Evolutionary conservation across 768 basidiomycete genomes (phyloP).

Genomic region (Boletus rex-veris): DNA sequence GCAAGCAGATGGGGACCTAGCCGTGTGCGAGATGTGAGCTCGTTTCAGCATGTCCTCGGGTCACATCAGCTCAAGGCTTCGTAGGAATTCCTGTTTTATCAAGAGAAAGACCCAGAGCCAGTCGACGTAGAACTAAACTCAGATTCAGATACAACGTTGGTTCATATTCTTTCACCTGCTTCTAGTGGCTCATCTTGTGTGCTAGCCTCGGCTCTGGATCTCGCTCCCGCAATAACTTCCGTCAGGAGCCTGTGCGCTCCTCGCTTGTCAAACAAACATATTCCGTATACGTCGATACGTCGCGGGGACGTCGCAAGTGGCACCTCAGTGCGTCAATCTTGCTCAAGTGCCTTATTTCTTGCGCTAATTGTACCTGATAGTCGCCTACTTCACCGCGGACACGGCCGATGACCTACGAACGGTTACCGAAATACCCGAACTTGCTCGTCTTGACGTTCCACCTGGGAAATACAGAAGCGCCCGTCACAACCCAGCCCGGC

Average conservation of each 20-base stretch:
- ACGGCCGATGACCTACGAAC: constrained; percentile 53
- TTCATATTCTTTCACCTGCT: constrained; percentile 2
- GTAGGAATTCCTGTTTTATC: constrained; percentile 76
- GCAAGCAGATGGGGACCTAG: constrained; percentile 67
- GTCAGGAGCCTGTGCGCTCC: constrained; percentile 35
- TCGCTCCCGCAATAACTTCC: constrained; percentile 23
- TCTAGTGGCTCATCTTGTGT: constrained; percentile 6
- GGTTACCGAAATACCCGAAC: constrained; percentile 55
- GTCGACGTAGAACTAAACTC: constrained; percentile 47
- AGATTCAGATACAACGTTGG: constrained; percentile 51
- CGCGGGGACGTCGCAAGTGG: constrained; percentile 71
- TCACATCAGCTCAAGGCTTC: neutral
- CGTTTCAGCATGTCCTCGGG: neutral
- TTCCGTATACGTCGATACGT: constrained; percentile 69
- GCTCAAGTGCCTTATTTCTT: neutral
- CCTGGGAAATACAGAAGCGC: constrained; percentile 63
- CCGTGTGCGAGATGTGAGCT: constrained; percentile 67
- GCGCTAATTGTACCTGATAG: constrained; percentile 34
- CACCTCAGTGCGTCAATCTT: constrained; percentile 59
- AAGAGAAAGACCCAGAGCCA: constrained; percentile 58
- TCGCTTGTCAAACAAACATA: constrained; percentile 79
- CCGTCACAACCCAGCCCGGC: constrained; percentile 48
- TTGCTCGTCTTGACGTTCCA: constrained; percentile 55
- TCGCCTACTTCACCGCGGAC: constrained; percentile 74
- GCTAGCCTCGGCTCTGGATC: constrained; percentile 31